Evolutionary conservation across 2,329 filamentous ascomycete genomes (phyloP).

Genomic region (Rhynchosporium graminicola): DNA sequence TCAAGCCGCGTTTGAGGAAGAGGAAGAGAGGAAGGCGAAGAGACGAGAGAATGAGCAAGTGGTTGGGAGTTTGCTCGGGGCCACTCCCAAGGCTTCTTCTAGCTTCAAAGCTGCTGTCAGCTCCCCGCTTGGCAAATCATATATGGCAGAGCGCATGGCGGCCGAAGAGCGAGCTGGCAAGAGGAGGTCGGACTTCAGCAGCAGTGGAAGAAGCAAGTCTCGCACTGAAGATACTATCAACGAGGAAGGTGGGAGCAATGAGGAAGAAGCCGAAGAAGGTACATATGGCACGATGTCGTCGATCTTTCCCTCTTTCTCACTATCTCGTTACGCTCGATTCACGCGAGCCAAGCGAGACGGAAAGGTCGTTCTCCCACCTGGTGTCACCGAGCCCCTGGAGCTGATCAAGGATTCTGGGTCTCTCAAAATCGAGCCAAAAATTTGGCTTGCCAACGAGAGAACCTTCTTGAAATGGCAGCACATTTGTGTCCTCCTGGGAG

Average conservation of each 20-base stretch:
- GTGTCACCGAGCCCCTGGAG: conserved; percentile 78
- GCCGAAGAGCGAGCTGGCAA: conserved; percentile 43
- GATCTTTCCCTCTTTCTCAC: conserved; percentile 80
- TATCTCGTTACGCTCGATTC: conserved; percentile 69
- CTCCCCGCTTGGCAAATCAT: conserved; percentile 69
- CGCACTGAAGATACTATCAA: conserved; percentile 34
- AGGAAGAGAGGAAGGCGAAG: conserved; percentile 80
- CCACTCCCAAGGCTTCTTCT: conserved; percentile 43
- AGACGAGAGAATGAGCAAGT: conserved; percentile 84
- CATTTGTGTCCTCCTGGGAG: conserved; percentile 83
- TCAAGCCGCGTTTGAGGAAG: conserved; percentile 84
- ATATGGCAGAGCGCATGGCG: conserved; percentile 56
- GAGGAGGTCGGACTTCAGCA: conserved; percentile 37
- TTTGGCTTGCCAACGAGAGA: conserved; percentile 97
- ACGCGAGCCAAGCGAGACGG: conserved; percentile 49
- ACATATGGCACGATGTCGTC: conserved; percentile 63
- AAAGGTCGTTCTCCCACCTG: conserved; percentile 69
- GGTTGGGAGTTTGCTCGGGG: conserved; percentile 81
- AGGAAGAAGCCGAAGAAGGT: conserved; percentile 40
- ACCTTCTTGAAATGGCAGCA: conserved; percentile 99
- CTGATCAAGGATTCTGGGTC: conserved; percentile 96
- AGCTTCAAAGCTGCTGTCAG: conserved; percentile 61
- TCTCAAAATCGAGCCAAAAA: conserved; percentile 92
- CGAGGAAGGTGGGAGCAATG: conserved; percentile 45
- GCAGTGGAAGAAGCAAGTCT: conserved; percentile 23